A percentile compares a stretch with the other conserved stretches of the same genome.
phyloP scores from a whole-genome alignment of 805 yeast species.

The Lipomyces lipofer region DNA sequence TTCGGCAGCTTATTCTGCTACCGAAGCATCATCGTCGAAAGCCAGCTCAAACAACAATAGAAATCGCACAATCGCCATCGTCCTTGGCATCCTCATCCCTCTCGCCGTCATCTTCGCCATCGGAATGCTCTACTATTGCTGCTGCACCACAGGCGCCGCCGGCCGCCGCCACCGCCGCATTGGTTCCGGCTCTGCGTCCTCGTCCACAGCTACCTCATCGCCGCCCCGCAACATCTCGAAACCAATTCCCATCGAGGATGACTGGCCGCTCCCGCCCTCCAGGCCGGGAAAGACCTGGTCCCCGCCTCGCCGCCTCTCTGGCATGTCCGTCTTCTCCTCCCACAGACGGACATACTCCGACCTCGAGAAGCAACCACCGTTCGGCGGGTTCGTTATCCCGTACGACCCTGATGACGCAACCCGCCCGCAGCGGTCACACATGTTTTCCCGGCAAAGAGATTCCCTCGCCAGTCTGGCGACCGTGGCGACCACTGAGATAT shows the following conservation, averaged over 20 bases:
- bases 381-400: constrained; percentile 26
- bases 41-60: constrained; percentile 32
- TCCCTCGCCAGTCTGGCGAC: constrained; percentile 35
- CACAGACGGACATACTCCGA: constrained; percentile 28
- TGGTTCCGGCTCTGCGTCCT: no score
- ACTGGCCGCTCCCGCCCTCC: constrained; percentile 29
- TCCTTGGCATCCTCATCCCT: constrained; percentile 86
- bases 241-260: constrained; percentile 29
- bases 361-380: constrained; percentile 23
- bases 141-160: constrained; percentile 41
- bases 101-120: constrained; percentile 51
- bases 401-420: constrained; percentile 25
- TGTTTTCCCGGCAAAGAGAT: constrained; percentile 29
- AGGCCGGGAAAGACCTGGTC: constrained; percentile 17
- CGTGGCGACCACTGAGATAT: constrained; percentile 34
- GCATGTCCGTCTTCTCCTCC: constrained; percentile 24
- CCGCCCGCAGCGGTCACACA: constrained; percentile 28
- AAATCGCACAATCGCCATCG: constrained; percentile 71
- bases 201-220: constrained; percentile 16
- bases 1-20: constrained; percentile 34
- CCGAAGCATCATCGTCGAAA: constrained; percentile 36
- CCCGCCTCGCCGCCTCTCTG: constrained; percentile 18
- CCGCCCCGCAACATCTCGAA: constrained; percentile 25
- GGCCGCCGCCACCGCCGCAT: constrained; percentile 20
- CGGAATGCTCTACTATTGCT: constrained; percentile 55